Base-by-base conservation (phyloP, 1,139 yeast species). In the Casaregolazyma lundiana region DNA sequence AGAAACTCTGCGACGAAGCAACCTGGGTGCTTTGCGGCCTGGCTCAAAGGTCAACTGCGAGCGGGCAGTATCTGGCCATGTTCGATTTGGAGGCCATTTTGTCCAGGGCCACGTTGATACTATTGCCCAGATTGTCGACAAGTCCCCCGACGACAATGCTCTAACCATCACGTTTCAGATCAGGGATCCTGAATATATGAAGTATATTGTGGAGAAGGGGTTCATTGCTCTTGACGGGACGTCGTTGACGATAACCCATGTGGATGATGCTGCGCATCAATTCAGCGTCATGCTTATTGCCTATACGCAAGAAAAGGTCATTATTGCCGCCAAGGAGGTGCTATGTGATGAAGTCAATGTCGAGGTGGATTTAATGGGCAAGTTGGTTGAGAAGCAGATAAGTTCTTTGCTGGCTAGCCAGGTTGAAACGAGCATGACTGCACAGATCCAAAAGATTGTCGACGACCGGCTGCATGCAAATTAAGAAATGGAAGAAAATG, bases 81-180 rank as follows among this genome's bases (percentile, higher is more conserved):
- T 83, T 9, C 73, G 98, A 53, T 79, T 90, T 60, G 98, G 99
- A 21, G 98, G 99, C 0, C 99, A 92, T 66, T 80, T 90, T 52
- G 98, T 92, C 1, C 98, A 92, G 57, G 99, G 98, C 11, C 99
- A 92, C 68, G 90, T 94, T 29, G 98, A 92, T 62, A 87, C 97
- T 0, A 74, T 83, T 24, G 97, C 96, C 3, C 67, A 68, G 26
- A 84, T 94, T 35, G 75, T 76, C 1, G 64, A 67, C 1, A 72
- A 69, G 29, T 67, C 54, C 6, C 68, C 76, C 0, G 97, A 90
- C 60, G 94, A 85, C 2, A 86, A 89, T 65, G 84, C 97, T 2
- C 70, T 89, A 32, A 72, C 82, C 2, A 84, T 80, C 61, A 84
- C 88, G 1, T 89, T 92, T 66, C 69, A 76, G 64, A 75, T 90